phyloP scores from a whole-genome alignment of 2,329 filamentous ascomycete species.

The Aspergillus intermedius region DNA sequence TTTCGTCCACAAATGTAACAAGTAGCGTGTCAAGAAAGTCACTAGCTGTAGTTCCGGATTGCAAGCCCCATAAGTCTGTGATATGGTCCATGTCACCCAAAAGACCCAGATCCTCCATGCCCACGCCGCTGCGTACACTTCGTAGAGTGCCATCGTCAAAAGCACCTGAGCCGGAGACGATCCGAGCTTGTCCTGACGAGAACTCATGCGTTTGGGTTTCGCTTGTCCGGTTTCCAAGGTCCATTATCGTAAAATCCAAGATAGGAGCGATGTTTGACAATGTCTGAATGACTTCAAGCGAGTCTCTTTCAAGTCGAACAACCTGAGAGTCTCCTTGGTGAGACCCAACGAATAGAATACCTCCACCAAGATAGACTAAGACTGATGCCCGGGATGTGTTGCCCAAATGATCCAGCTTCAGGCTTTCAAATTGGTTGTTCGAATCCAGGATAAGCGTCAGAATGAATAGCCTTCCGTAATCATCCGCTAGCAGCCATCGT shows the following conservation, averaged over 20 bases:
- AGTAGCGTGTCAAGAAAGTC: constrained; percentile 60
- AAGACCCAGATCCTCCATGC: constrained; percentile 78
- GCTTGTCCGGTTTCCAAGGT: constrained; percentile 78
- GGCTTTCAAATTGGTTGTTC: constrained; percentile 61
- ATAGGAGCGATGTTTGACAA: constrained; percentile 84
- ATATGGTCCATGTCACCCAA: constrained; percentile 72
- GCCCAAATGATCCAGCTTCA: constrained; percentile 63
- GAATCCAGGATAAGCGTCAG: constrained; percentile 66
- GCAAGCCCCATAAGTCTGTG: constrained; percentile 66
- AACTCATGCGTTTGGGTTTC: constrained; percentile 81
- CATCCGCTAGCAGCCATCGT: constrained; percentile 82
- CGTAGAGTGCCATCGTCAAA: constrained; percentile 82
- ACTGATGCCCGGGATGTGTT: constrained; percentile 67
- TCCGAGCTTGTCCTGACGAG: constrained; percentile 86
- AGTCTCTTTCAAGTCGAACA: constrained; percentile 56
- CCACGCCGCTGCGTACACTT: constrained; percentile 88
- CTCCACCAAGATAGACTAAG: constrained; percentile 64
- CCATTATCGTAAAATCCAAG: constrained; percentile 91
- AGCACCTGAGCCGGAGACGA: constrained; percentile 87
- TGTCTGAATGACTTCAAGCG: constrained; percentile 64
- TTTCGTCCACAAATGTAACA: constrained; percentile 76
- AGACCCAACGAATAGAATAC: constrained; percentile 77
- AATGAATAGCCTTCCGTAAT: constrained; percentile 81
- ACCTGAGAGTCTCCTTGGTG: constrained; percentile 91
- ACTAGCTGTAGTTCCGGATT: constrained; percentile 36